Percentiles rank a stretch among this genome's conserved stretches.
Evolutionary conservation across 2,329 filamentous ascomycete species (phyloP).

Genomic region (Xylaria digitata): DNA sequence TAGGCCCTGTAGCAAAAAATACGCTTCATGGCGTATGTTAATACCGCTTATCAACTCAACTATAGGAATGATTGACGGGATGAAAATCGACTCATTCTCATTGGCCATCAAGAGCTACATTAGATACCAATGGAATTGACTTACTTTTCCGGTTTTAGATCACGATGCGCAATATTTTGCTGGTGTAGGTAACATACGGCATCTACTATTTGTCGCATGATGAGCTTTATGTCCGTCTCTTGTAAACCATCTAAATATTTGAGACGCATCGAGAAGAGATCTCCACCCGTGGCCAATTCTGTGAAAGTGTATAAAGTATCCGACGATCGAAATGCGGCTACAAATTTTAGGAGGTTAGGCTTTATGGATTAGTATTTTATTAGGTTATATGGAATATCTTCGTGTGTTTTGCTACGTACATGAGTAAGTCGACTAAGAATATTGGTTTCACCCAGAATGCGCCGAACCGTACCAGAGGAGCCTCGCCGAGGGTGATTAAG

Average conservation of each 20-base stretch:
- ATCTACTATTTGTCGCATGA: constrained; percentile 60
- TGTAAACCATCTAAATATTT: constrained; percentile 42
- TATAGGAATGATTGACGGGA: background rate
- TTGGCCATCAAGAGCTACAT: too few species aligned
- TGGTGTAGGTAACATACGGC: constrained; percentile 61
- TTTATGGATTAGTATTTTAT: constrained; percentile 44
- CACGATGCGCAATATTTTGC: constrained; percentile 63
- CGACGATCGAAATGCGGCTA: constrained; percentile 62
- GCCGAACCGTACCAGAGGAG: constrained; percentile 46
- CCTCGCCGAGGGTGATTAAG: constrained; percentile 52
- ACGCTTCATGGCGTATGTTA: constrained; percentile 54
- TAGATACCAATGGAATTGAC: background rate
- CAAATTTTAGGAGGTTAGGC: constrained; percentile 66
- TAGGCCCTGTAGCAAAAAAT: constrained; percentile 60
- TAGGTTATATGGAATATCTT: too few species aligned
- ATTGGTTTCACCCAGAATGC: constrained; percentile 62
- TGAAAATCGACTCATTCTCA: too few species aligned
- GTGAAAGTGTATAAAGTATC: constrained; percentile 66
- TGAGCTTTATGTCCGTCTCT: constrained; percentile 58
- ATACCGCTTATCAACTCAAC: background rate
- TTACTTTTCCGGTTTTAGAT: constrained; percentile 62
- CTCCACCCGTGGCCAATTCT: constrained; percentile 66
- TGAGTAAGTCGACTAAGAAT: constrained; percentile 65
- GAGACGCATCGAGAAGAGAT: constrained; percentile 62
- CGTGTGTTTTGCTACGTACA: constrained; percentile 52